These are phyloP conservation scores for Senna tora DNA, from an alignment of 306 rosid species.

Conservation along the genomic window DNA sequence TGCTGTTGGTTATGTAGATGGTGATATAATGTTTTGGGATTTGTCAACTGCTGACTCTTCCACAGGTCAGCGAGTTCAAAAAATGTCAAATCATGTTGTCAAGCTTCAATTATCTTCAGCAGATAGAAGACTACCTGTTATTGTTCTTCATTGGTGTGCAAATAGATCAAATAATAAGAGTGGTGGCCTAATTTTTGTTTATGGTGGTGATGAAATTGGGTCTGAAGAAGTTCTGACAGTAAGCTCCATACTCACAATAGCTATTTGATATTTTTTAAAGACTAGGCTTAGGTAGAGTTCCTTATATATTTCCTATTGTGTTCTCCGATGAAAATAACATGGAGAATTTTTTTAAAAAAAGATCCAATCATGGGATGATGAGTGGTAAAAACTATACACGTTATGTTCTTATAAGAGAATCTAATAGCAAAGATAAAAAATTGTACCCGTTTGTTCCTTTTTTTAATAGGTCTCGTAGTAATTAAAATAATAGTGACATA, in stretches of 20 bases:
- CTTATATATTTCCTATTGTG: too few species aligned
- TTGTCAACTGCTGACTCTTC: slow-evolving; percentile 54
- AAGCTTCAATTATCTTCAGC: slow-evolving; percentile 77
- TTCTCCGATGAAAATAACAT: too few species aligned
- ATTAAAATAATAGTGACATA: slow-evolving; percentile 21
- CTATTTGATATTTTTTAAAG: slow-evolving; percentile 17
- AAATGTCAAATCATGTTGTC: slow-evolving; percentile 52
- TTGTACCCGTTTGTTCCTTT: too few species aligned
- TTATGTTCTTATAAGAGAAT: too few species aligned
- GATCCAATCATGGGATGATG: too few species aligned
- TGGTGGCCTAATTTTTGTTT: slow-evolving; percentile 73
- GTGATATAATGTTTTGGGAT: slow-evolving; percentile 91
- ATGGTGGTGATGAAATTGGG: slow-evolving; percentile 86
- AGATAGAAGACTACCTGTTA: slow-evolving; percentile 74
- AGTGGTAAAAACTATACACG: too few species aligned
- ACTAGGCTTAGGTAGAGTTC: too few species aligned
- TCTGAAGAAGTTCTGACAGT: slow-evolving; percentile 85
- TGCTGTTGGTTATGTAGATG: slow-evolving; percentile 87
- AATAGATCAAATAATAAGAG: slow-evolving; percentile 43
- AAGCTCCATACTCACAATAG: slow-evolving; percentile 40
- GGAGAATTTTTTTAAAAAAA: too few species aligned
- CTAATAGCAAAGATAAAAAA: too few species aligned
- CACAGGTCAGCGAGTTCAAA: slow-evolving; percentile 46
- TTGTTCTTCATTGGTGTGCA: slow-evolving; percentile 68
- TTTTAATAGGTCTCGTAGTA: slow-evolving; percentile 35